These are phyloP conservation scores for Hymenochaete sp. DNA, from an alignment of 1,284 basidiomycete species.

Conservation along the genomic window DNA sequence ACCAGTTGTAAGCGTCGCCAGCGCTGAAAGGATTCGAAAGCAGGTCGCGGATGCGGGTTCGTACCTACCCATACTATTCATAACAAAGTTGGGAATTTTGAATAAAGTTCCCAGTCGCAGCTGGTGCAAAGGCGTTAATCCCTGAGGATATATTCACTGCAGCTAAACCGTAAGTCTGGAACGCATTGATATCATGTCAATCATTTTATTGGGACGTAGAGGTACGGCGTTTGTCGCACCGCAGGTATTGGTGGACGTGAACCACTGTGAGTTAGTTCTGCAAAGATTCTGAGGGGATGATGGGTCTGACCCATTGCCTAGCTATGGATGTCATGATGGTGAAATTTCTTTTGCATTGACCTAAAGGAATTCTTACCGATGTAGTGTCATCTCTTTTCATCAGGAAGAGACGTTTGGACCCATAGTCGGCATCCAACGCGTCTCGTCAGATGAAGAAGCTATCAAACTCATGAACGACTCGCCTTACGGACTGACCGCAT, in stretches of 20 bases:
- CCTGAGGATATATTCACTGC: slow-evolving; percentile 60
- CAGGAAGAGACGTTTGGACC: slow-evolving; percentile 87
- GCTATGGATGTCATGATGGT: slow-evolving; percentile 91
- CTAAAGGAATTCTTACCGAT: background rate
- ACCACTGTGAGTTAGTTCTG: slow-evolving; percentile 55
- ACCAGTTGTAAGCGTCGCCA: slow-evolving; percentile 83
- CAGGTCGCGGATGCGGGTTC: slow-evolving; percentile 79
- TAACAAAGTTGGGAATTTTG: background rate
- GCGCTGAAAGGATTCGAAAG: slow-evolving; percentile 75
- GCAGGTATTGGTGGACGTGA: slow-evolving; percentile 79
- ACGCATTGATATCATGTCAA: background rate
- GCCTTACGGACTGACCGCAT: slow-evolving; percentile 88
- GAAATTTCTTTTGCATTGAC: slow-evolving; percentile 4
- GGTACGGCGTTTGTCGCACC: slow-evolving; percentile 84
- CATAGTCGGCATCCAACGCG: slow-evolving; percentile 80
- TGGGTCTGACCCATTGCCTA: slow-evolving; percentile 24
- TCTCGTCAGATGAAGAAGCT: slow-evolving; percentile 78
- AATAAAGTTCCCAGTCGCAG: slow-evolving; percentile 44
- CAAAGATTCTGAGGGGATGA: slow-evolving; percentile 6
- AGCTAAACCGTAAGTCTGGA: slow-evolving; percentile 49
- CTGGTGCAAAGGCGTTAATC: slow-evolving; percentile 75
- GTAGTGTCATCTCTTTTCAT: slow-evolving; percentile 1
- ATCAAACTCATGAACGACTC: slow-evolving; percentile 92
- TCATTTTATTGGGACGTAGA: slow-evolving; percentile 28
- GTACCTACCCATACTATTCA: slow-evolving; percentile 20